Evolutionary conservation across 1,284 basidiomycete genomes (phyloP), one percentile per base, ranked within the genome.

Genomic region (Pisolithus thermaeus): DNA sequence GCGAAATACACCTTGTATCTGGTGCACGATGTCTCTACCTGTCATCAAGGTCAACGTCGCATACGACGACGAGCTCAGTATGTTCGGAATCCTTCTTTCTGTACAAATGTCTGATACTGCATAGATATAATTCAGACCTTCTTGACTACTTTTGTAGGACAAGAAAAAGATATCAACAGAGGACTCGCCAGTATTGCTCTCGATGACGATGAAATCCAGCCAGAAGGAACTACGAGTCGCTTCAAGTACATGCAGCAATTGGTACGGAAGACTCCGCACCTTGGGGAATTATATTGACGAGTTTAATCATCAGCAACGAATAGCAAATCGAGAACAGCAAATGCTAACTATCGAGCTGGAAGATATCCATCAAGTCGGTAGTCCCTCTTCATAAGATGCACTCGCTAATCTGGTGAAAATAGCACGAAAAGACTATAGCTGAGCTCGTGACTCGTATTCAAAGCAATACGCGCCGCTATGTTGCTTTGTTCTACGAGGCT

Each of bases 261-360:
- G 68, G 92, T 94, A 68, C 66, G 86, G 67, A 52, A 60, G 45
- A 39, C 45, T 38, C 49, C 42, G 39, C 42, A 47, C 47, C 63
- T 64, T 59, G 58, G 61, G 63, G 65, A 62, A 20, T 20, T 52
- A 56, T 64, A 59, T 57, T 68, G 53, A 65, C 50, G 30, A 22
- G 47, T 52, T 57, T 14, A 35, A 35, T 14, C 5, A 50, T 46
- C 59, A 94, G 90, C 90, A 95, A 87, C 79, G 79, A 49, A 88
- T 99, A 55, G 91, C 95, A 47, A 97, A 99, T 70, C 82, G 96
- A 43, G 89, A 96, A 55, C 90, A 94, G 65, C 82, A 91, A 58
- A 87, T 87, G 78, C 74, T 95, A 16, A 73, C 83, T 41, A 81
- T 95, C 58, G 89, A 92, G 57, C 69, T 95, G 28, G 89, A 92